phyloP scores from a whole-genome alignment of 164 flowering plant species.

The Magnolia kwangsiensis region DNA sequence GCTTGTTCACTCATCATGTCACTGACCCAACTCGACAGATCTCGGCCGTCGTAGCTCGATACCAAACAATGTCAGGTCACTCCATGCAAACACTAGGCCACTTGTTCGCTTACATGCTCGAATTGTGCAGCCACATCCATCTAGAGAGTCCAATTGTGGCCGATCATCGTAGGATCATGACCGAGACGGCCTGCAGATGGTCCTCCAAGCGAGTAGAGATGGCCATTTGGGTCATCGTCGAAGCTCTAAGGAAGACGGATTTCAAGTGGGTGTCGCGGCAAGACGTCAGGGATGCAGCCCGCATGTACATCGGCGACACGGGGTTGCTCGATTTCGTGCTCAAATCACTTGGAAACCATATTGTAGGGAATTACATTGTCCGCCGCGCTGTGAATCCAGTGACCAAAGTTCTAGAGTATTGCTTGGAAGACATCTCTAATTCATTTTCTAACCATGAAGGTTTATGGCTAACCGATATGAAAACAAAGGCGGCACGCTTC shows the following conservation, averaged over 20 bases:
- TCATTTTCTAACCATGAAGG: conserved; percentile 27
- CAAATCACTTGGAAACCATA: conserved; percentile 84
- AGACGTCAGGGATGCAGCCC: conserved; percentile 88
- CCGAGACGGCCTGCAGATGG: conserved; percentile 75
- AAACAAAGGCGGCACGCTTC: conserved; percentile 15
- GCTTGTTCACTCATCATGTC: conserved; percentile 41
- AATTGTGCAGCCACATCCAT: conserved; percentile 52
- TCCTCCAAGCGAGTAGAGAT: conserved; percentile 81
- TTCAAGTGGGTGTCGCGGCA: conserved; percentile 87
- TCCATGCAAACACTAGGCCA: conserved; percentile 57
- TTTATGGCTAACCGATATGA: conserved; percentile 15
- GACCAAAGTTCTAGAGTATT: conserved; percentile 88
- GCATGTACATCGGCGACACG: conserved; percentile 85
- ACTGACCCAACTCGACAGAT: conserved; percentile 29
- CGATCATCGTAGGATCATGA: conserved; percentile 16
- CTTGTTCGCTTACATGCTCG: conserved; percentile 64
- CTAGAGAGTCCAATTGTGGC: conserved; percentile 21
- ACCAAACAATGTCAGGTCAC: conserved; percentile 56
- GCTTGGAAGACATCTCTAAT: conserved; percentile 65
- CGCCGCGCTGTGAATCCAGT: conserved; percentile 85
- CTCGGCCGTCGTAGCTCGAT: conserved; percentile 42
- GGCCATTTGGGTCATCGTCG: conserved; percentile 81
- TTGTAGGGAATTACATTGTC: conserved; percentile 76
- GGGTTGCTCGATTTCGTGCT: conserved; percentile 87
- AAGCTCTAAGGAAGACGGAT: conserved; percentile 58